Base-by-base conservation (phyloP, 1,284 basidiomycete species). In the Xerocomus nothofagi region DNA sequence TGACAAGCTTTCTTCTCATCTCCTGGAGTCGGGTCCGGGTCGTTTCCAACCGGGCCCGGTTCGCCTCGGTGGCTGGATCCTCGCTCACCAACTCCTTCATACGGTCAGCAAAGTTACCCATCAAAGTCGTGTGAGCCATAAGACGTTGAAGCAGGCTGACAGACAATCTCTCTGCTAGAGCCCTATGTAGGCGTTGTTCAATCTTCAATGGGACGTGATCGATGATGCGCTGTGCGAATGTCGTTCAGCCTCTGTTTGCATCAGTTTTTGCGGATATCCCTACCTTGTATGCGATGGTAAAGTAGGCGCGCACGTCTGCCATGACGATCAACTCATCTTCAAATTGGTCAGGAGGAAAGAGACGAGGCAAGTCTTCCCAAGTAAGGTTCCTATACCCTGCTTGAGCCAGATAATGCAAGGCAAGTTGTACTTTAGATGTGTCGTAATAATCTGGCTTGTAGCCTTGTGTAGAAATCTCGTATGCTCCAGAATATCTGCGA, bases 231-330 rank as follows among this genome's bases (percentile, higher is more conserved):
- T 84, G 33, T 37, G 50, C 4, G 20, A 37, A 2, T 11, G 9
- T 39, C 11, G 4, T 40, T 54, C 6, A 54, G 48, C 24, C 3
- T 39, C 18, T 27, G 15, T 11, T 20, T 21, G 2, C 0, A 6
- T 29, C 27, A 6, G 2, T 23, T 18, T n/a, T 21, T 11, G 8
- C 4, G 8, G 9, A 31, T 20, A 21, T 21, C 5, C 1, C 61
- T 40, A 73, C 79, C 70, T 74, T 75, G 55, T 71, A 72, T 6
- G 77, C 73, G 1, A 79, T 67, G 26, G 77, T 70, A 55, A 79
- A 81, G 53, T 79, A 81, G 3, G 78, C 77, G 4, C 76, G 73
- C 0, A 81, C 78, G 7, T 70, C 70, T 0, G 77, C 71, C 78
- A 81, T 81, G 15, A 81, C 62, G 1, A 57, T 50, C 12, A 80